Conservation (phyloP, 495 filamentous ascomycete species). For the Poronia punctata region DNA sequence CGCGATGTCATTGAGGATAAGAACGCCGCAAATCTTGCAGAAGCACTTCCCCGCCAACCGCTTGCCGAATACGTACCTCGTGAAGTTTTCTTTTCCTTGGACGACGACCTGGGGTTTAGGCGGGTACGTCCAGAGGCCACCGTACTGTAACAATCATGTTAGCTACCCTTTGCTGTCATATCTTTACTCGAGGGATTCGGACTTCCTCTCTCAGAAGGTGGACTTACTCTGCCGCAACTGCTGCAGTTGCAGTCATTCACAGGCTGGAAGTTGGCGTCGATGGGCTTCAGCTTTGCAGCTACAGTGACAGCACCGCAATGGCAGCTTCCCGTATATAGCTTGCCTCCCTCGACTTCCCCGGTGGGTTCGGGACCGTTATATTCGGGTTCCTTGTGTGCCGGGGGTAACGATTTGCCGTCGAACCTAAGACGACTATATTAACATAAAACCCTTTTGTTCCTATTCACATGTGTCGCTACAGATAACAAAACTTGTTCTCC, state of each 20-base stretch:
- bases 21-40: conserved; percentile 40
- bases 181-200: neutral
- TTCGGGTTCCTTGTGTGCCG: conserved; percentile 23
- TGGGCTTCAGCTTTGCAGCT: conserved; percentile 30
- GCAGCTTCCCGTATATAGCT: conserved; percentile 42
- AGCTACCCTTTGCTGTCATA: conserved; percentile 14
- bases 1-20: conserved; percentile 14
- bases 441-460: too few species aligned
- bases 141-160: conserved; percentile 11
- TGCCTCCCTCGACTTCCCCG: conserved; percentile 26
- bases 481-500: too few species aligned
- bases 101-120: conserved; percentile 21
- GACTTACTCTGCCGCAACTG: conserved; percentile 33
- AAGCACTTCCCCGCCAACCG: conserved; percentile 28
- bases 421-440: conserved; percentile 14
- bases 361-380: conserved; percentile 36
- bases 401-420: conserved; percentile 26
- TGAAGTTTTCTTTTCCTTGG: conserved; percentile 28
- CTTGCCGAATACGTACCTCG: conserved; percentile 26
- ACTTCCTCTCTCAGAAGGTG: too few species aligned
- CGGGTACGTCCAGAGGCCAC: conserved; percentile 32
- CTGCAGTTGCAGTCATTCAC: conserved; percentile 40
- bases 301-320: conserved; percentile 44
- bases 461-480: too few species aligned
- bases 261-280: conserved; percentile 21